Conservation (phyloP, 805 yeast species). For the Yarrowia porcina region DNA sequence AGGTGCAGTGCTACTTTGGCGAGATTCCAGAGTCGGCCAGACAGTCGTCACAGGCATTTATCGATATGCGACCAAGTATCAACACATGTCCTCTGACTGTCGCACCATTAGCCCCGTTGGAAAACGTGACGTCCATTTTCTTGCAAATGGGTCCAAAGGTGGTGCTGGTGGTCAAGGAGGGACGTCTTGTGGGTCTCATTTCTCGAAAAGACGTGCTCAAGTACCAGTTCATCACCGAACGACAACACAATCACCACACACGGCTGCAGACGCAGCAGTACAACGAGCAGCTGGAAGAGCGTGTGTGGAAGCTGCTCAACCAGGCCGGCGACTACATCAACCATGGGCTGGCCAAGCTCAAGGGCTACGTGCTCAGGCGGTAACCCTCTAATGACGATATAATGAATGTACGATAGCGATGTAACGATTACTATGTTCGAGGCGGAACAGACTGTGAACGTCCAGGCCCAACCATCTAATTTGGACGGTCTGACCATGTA, state of each 20-base stretch:
- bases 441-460: too few species aligned
- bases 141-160: conserved; percentile 75
- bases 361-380: conserved; percentile 4
- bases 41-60: neutral
- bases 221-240: conserved; percentile 37
- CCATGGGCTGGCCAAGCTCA: neutral
- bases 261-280: conserved; percentile 15
- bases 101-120: conserved; percentile 52
- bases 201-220: conserved; percentile 80
- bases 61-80: conserved; percentile 28
- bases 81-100: conserved; percentile 59
- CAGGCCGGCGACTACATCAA: conserved; percentile 15
- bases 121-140: conserved; percentile 64
- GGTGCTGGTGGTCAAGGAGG: conserved; percentile 64
- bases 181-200: conserved; percentile 61
- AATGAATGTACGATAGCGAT: neutral
- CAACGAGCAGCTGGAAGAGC: conserved; percentile 23
- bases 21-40: conserved; percentile 16
- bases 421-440: too few species aligned
- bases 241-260: conserved; percentile 21
- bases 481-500: too few species aligned
- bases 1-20: conserved; percentile 17
- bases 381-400: neutral
- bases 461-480: too few species aligned
- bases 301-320: conserved; percentile 12